These are phyloP conservation scores for Lactarius psammicola DNA, from an alignment of 768 basidiomycete species.

Conservation along the genomic window DNA sequence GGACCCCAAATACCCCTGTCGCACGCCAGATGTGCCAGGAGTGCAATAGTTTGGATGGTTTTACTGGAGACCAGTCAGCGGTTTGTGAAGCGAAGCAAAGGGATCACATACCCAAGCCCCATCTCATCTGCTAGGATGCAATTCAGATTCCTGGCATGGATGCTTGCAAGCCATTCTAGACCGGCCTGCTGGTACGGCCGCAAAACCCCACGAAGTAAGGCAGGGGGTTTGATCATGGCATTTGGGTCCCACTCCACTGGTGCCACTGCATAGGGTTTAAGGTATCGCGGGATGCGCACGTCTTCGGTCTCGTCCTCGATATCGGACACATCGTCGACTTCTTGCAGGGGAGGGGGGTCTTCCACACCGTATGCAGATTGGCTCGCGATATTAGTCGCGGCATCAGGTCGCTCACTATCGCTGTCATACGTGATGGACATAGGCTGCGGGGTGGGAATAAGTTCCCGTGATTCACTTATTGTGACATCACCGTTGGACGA, in stretches of 20 bases:
- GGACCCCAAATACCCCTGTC: conserved; percentile 91
- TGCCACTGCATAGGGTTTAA: conserved; percentile 68
- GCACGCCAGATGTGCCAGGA: conserved; percentile 90
- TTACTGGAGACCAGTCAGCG: conserved; percentile 50
- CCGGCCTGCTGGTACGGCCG: conserved; percentile 94
- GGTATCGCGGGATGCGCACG: conserved; percentile 42
- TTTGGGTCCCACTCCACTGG: conserved; percentile 66
- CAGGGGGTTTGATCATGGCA: conserved; percentile 56
- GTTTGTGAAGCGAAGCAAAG: conserved; percentile 5
- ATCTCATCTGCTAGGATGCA: conserved; percentile 92
- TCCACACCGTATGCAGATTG: conserved; percentile 9
- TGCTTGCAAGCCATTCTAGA: conserved; percentile 88
- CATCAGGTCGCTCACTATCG: conserved; percentile 8
- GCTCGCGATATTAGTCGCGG: neutral
- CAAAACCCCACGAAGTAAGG: conserved; percentile 81
- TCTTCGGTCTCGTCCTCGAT: conserved; percentile 42
- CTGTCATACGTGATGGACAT: conserved; percentile 3
- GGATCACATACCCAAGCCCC: conserved; percentile 76
- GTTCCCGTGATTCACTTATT: neutral
- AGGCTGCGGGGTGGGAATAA: conserved; percentile 2
- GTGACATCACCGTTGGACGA: conserved; percentile 2
- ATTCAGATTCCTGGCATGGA: conserved; percentile 78
- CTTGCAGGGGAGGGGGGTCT: conserved; percentile 31
- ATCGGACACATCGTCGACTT: conserved; percentile 36
- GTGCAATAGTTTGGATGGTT: conserved; percentile 94